Conservation (phyloP, 352 stramenopile species). For the Phytophthora nicotianae region DNA sequence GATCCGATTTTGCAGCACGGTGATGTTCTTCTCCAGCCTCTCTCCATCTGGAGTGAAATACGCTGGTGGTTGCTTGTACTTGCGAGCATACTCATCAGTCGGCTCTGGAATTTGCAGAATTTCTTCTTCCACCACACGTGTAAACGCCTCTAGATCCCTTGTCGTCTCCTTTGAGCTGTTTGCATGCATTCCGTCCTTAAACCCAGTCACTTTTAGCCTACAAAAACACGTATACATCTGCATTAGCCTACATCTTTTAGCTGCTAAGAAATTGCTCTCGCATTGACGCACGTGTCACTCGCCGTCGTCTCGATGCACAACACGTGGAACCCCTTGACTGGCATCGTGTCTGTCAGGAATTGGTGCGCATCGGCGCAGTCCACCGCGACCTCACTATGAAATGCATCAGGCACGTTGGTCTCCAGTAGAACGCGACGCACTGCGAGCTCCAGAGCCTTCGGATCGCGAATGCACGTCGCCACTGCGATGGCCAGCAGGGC, state of each 20-base stretch:
- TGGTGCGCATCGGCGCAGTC: conserved; percentile 43
- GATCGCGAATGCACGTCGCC: conserved; percentile 23
- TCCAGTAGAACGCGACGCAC: conserved; percentile 11
- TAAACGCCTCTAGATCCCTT: conserved; percentile 43
- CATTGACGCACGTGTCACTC: conserved; percentile 45
- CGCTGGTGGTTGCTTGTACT: conserved; percentile 74
- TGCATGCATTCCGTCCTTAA: conserved; percentile 60
- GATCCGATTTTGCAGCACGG: conserved; percentile 46
- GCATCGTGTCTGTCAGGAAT: conserved; percentile 59
- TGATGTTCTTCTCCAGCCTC: conserved; percentile 48
- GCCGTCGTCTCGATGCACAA: conserved; percentile 57
- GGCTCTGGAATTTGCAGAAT: conserved; percentile 44
- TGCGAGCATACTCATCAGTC: conserved; percentile 24
- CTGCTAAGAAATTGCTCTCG: not conserved
- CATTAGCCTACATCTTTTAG: not conserved
- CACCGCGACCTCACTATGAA: conserved; percentile 18
- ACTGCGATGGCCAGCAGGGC: conserved; percentile 26
- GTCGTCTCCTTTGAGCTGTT: conserved; percentile 39
- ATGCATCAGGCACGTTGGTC: not conserved
- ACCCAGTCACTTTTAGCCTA: conserved; percentile 55
- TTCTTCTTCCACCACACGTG: conserved; percentile 39
- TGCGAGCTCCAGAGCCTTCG: conserved; percentile 18
- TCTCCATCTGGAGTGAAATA: conserved; percentile 66
- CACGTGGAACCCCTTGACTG: conserved; percentile 78
- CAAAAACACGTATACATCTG: conserved; percentile 2